Conservation (phyloP, 1,284 basidiomycete genomes). For the Trichosporon inkin region DNA sequence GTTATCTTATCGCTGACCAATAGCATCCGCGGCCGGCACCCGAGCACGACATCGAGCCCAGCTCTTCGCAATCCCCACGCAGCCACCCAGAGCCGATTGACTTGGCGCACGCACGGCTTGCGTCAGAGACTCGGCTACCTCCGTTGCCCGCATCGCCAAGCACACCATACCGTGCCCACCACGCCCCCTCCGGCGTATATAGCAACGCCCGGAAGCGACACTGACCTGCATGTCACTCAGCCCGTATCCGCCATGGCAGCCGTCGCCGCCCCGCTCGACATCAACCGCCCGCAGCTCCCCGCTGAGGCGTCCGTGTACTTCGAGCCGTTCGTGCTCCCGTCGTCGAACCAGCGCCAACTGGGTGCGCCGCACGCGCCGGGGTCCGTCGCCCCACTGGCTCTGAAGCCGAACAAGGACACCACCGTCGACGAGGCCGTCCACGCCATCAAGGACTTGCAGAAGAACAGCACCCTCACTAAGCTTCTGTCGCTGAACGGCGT, state of each 20-base stretch:
- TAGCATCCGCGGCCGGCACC: neutral
- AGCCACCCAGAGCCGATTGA: too few relatives aligned
- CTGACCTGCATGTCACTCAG: constrained; percentile 19
- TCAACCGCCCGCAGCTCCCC: neutral
- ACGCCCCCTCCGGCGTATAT: neutral
- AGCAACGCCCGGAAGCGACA: neutral
- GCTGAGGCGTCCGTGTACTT: constrained; percentile 9
- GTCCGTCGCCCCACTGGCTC: constrained; percentile 12
- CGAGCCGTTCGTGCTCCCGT: constrained; percentile 50
- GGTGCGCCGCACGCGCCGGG: constrained; percentile 53
- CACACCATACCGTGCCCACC: neutral
- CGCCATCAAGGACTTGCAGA: constrained; percentile 8
- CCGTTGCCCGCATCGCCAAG: neutral
- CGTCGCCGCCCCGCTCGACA: neutral
- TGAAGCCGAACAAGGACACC: constrained; percentile 1
- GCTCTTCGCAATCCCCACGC: neutral
- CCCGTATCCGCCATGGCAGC: constrained; percentile 18
- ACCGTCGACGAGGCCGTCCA: constrained; percentile 12
- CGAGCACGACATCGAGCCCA: neutral
- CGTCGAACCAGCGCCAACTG: constrained; percentile 76
- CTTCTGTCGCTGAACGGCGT: constrained; percentile 19
- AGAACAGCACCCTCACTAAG: constrained; percentile 6
- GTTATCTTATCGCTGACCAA: neutral
- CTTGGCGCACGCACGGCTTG: too few relatives aligned
- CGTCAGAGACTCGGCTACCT: neutral